Evolutionary conservation across 2,329 filamentous ascomycete genomes (phyloP).

Genomic region (Epicoccum sorghinum): DNA sequence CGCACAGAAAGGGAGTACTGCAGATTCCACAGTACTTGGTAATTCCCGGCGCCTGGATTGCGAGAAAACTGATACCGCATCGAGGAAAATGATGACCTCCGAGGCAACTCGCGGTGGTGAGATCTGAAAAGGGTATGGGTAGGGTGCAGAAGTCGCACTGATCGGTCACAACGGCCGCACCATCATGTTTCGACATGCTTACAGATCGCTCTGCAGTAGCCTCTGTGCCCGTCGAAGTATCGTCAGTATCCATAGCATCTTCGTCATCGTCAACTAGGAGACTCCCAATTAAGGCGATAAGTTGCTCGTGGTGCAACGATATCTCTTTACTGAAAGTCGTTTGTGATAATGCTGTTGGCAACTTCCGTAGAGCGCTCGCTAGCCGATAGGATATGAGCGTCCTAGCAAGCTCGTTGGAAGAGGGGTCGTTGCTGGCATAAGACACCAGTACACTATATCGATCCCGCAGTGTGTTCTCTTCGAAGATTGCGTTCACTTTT

Average conservation of each 20-base stretch:
- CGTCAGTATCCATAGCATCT: background rate
- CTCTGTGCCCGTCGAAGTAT: background rate
- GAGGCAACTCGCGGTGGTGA: slow-evolving; percentile 55
- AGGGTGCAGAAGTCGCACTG: slow-evolving; percentile 60
- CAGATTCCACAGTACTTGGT: slow-evolving; percentile 63
- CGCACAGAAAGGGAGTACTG: slow-evolving; percentile 55
- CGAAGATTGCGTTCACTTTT: slow-evolving; percentile 34
- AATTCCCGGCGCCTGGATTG: slow-evolving; percentile 60
- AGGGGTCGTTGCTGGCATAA: slow-evolving; percentile 30
- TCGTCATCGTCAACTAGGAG: slow-evolving; percentile 9
- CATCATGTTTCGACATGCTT: background rate
- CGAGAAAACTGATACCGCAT: slow-evolving; percentile 60
- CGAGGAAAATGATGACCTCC: slow-evolving; percentile 62
- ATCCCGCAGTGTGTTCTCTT: slow-evolving; percentile 35
- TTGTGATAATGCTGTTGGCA: slow-evolving; percentile 25
- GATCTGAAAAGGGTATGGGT: slow-evolving; percentile 55
- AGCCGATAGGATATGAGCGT: slow-evolving; percentile 43
- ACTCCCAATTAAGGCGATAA: slow-evolving; percentile 27
- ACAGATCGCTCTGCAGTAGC: background rate
- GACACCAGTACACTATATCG: slow-evolving; percentile 40
- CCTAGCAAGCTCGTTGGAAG: slow-evolving; percentile 23
- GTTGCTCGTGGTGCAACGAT: slow-evolving; percentile 23
- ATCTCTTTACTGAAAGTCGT: slow-evolving; percentile 32
- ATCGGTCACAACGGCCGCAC: slow-evolving; percentile 42
- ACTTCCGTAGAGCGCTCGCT: slow-evolving; percentile 23